These are phyloP conservation scores for Lasiodiplodia citricola DNA, from an alignment of 2,329 filamentous ascomycete species.

Conservation along the genomic window DNA sequence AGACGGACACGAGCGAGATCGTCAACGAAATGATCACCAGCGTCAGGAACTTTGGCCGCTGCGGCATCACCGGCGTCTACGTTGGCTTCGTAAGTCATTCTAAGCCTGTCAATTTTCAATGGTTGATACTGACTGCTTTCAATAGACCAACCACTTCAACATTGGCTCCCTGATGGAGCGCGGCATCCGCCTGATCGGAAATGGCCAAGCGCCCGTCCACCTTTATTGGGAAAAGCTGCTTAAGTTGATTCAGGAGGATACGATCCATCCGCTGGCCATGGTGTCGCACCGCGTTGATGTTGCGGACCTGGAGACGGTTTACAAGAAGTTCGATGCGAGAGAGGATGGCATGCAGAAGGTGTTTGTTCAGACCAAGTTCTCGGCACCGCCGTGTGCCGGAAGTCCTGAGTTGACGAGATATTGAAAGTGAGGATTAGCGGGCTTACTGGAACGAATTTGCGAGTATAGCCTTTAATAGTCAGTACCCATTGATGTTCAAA, in stretches of 20 bases:
- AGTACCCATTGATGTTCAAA: neutral
- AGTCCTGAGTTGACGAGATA: conserved; percentile 58
- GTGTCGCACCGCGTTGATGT: conserved; percentile 72
- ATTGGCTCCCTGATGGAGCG: conserved; percentile 85
- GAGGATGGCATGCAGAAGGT: conserved; percentile 83
- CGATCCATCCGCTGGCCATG: conserved; percentile 80
- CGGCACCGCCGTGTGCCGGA: conserved; percentile 55
- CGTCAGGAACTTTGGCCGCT: conserved; percentile 74
- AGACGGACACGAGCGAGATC: conserved; percentile 85
- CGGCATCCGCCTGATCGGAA: conserved; percentile 77
- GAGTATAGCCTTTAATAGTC: neutral
- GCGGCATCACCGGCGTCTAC: conserved; percentile 77
- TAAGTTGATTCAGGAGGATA: conserved; percentile 66
- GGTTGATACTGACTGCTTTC: conserved; percentile 19
- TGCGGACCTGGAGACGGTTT: conserved; percentile 58
- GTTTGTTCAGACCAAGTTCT: conserved; percentile 67
- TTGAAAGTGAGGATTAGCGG: neutral
- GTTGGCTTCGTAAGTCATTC: conserved; percentile 59
- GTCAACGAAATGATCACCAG: conserved; percentile 79
- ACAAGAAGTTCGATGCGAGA: conserved; percentile 69
- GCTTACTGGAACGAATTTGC: neutral
- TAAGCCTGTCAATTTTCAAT: conserved; percentile 1
- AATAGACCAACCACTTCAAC: conserved; percentile 78
- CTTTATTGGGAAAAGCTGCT: conserved; percentile 84
- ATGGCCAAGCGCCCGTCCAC: conserved; percentile 75